A percentile compares a stretch with the other conserved stretches of the same genome.
Evolutionary conservation across 345 rosid genomes (phyloP).

Genomic region (Iberis pinnata): DNA sequence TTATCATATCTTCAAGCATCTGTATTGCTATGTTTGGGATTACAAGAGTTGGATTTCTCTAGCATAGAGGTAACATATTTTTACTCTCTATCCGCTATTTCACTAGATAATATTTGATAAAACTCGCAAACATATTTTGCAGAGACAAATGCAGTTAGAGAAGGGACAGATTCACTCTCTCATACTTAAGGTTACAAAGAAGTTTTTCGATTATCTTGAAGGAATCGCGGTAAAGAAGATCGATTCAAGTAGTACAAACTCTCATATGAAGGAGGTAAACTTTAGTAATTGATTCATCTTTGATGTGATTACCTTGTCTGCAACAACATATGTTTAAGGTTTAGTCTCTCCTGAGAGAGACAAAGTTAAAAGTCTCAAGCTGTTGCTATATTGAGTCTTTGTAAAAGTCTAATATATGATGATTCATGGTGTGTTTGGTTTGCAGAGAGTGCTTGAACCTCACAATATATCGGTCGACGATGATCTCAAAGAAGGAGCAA

Average conservation of each 20-base stretch:
- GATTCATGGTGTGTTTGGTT: not conserved
- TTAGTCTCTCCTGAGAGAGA: not conserved
- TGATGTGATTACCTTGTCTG: not conserved
- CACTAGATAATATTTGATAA: no score
- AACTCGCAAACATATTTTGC: no score
- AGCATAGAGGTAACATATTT: constrained; percentile 54
- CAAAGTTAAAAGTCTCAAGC: not conserved
- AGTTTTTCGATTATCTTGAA: constrained; percentile 51
- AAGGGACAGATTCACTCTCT: constrained; percentile 57
- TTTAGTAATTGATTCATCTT: not conserved
- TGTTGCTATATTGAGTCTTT: not conserved
- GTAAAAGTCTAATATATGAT: constrained; percentile 6
- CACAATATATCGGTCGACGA: constrained; percentile 66
- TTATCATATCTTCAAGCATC: constrained; percentile 70
- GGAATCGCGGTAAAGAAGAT: constrained; percentile 54
- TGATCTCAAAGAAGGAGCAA: constrained; percentile 77
- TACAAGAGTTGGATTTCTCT: constrained; percentile 61
- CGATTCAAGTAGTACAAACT: constrained; percentile 32
- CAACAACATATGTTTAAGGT: not conserved
- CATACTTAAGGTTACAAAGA: constrained; percentile 54
- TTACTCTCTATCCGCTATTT: not conserved
- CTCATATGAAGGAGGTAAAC: constrained; percentile 66
- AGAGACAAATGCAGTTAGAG: constrained; percentile 82
- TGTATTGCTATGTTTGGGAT: constrained; percentile 70
- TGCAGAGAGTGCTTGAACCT: constrained; percentile 61